Evolutionary conservation across 768 basidiomycete species (phyloP), one percentile per base, ranked within the genome.

Genomic region (Punctularia strigosozonata): DNA sequence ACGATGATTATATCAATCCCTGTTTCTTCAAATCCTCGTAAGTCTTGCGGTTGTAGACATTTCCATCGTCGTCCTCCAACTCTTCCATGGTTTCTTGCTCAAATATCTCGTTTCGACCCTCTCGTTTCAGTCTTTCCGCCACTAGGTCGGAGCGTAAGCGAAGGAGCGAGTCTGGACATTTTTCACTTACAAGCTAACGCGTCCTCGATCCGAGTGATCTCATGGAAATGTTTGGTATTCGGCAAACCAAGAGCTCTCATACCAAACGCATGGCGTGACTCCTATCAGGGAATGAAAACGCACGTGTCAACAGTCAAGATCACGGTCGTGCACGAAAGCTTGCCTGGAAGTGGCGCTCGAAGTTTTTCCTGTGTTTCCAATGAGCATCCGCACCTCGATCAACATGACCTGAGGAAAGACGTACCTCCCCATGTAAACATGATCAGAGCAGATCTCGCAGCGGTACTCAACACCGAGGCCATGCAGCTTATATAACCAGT

Each of bases 201-300:
- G 64, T 99, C 95, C 51, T 91, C 86, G 46, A 99, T 99, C 37
- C 82, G 77, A 19, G 91, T 98, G 43, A 99, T 97, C 60, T 95
- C 95, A 54, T 95, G 91, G 69, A 98, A 99, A 61, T 99, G 95
- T 60, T 94, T 97, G 2, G 94, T 98, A 48, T 97, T 97, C 1
- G 95, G 95, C 41, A 99, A 69, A 25, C 95, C 95, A 21, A 99
- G 71, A 8, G 94, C 91, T 35, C 90, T 81, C 90, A 99, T 95
- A 18, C 92, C 95, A 49, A 97, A 98, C 1, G 95, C 87, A 61
- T 99, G 95, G 40, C 92, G 71, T 20, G 89, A 86, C 68, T 98
- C 95, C 74, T 86, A 54, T 44, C 42, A 53, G 14, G 25, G 19
- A 20, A 14, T 5, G 18, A n/a, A 28, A 8, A 28, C 8, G 10